Evolutionary conservation across 148 eudicot genomes (phyloP).

Genomic region (Rhododendron kiyosumense): DNA sequence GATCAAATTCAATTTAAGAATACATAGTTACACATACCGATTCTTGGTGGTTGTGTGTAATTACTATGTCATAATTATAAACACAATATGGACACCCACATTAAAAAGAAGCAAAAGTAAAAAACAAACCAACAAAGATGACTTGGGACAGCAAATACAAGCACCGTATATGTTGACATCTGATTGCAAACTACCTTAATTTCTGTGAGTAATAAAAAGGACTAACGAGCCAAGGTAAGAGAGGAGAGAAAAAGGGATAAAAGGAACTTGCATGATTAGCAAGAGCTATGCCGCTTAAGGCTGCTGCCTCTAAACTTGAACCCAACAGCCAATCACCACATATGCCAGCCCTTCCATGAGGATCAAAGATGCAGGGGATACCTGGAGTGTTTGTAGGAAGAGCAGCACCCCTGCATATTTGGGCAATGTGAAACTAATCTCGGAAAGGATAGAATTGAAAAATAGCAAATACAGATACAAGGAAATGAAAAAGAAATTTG

Average conservation of each 20-base stretch:
- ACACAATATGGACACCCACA: not conserved
- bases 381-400: constrained; percentile 96
- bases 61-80: not conserved
- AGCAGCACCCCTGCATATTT: constrained; percentile 86
- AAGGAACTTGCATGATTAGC: constrained; percentile 65
- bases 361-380: constrained; percentile 89
- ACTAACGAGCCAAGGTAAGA: not conserved
- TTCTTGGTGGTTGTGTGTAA: not conserved
- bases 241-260: not conserved
- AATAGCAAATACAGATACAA: not conserved
- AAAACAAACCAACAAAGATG: not conserved
- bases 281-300: constrained; percentile 91
- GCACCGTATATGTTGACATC: not conserved
- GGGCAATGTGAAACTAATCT: not conserved
- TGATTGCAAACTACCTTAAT: not conserved
- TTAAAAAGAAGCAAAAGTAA: not conserved
- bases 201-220: not conserved
- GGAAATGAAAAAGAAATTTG: not conserved
- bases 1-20: not conserved
- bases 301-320: constrained; percentile 87
- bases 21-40: not conserved
- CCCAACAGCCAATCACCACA: constrained; percentile 99
- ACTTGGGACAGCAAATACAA: not conserved
- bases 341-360: constrained; percentile 91
- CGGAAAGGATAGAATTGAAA: not conserved